phyloP scores from a whole-genome alignment of 2,329 filamentous ascomycete genomes.

The Cladophialophora chaetospira region DNA sequence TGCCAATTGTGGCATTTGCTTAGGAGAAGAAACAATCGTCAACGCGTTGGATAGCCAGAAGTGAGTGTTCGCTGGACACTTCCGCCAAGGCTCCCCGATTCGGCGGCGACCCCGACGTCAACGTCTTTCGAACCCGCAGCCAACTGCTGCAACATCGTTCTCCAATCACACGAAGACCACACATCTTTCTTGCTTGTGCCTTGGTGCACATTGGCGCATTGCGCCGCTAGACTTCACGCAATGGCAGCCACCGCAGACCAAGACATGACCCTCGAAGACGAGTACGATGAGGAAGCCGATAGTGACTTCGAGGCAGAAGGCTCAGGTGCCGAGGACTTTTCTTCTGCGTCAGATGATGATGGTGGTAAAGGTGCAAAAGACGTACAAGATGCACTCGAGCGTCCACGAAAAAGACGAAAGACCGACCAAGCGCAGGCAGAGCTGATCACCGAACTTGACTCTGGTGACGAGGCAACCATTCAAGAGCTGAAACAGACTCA shows the following conservation, averaged over 20 bases:
- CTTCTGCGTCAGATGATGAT: slow-evolving; percentile 25
- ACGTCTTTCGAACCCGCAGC: too few relatives aligned
- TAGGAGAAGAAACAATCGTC: too few relatives aligned
- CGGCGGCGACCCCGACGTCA: too few relatives aligned
- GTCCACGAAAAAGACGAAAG: slow-evolving; percentile 30
- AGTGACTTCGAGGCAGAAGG: slow-evolving; percentile 31
- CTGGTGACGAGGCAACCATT: slow-evolving; percentile 60
- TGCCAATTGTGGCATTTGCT: too few relatives aligned
- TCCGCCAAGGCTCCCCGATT: too few relatives aligned
- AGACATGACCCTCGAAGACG: slow-evolving; percentile 25
- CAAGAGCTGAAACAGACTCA: slow-evolving; percentile 45
- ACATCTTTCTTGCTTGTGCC: too few relatives aligned
- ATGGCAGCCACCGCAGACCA: slow-evolving; percentile 20
- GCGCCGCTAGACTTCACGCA: background rate
- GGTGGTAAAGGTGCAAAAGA: slow-evolving; percentile 3
- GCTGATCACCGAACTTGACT: slow-evolving; percentile 49
- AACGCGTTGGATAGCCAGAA: too few relatives aligned
- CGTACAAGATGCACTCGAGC: slow-evolving; percentile 1
- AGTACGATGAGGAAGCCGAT: slow-evolving; percentile 35
- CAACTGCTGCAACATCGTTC: too few relatives aligned
- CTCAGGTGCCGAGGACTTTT: slow-evolving; percentile 13
- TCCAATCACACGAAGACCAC: too few relatives aligned
- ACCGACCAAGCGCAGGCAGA: slow-evolving; percentile 23
- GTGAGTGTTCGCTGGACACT: too few relatives aligned
- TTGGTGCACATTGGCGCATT: background rate